Evolutionary conservation across 2,329 filamentous ascomycete species (phyloP).

Genomic region (Fusarium poae): DNA sequence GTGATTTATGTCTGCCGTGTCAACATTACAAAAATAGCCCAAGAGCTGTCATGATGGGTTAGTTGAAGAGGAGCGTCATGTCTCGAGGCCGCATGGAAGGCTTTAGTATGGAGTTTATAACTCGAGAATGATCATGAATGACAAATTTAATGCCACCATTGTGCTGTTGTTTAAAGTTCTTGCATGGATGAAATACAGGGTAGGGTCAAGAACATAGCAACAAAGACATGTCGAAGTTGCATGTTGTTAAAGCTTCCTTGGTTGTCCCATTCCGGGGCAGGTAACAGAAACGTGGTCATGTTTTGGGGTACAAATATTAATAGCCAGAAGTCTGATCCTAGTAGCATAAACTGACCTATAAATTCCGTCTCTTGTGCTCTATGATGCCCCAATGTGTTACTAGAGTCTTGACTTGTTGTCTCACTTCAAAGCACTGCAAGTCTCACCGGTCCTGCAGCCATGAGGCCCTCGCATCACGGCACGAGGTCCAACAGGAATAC

Average conservation of each 20-base stretch:
- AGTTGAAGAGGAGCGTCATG: constrained; percentile 32
- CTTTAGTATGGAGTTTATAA: constrained; percentile 35
- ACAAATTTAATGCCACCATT: constrained; percentile 43
- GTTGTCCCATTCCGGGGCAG: neutral
- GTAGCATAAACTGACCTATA: neutral
- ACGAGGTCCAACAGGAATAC: constrained; percentile 35
- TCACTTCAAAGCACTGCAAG: constrained; percentile 2
- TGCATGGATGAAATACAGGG: neutral
- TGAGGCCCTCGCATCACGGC: constrained; percentile 13
- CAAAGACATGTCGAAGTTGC: neutral
- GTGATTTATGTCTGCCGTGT: constrained; percentile 45
- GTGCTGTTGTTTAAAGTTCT: neutral
- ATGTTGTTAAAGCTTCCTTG: neutral
- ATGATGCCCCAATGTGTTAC: neutral
- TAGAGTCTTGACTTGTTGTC: neutral
- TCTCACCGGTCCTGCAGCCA: constrained; percentile 34
- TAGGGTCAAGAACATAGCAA: neutral
- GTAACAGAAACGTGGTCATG: too few relatives aligned
- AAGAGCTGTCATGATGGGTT: constrained; percentile 42
- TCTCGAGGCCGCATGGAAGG: constrained; percentile 21
- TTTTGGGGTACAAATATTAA: too few relatives aligned
- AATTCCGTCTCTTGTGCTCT: neutral
- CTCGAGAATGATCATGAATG: constrained; percentile 47
- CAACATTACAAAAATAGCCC: constrained; percentile 41
- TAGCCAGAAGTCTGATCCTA: too few relatives aligned